Base-by-base conservation (phyloP, 1,284 basidiomycete genomes). In the Rhodotorula glutinis region DNA sequence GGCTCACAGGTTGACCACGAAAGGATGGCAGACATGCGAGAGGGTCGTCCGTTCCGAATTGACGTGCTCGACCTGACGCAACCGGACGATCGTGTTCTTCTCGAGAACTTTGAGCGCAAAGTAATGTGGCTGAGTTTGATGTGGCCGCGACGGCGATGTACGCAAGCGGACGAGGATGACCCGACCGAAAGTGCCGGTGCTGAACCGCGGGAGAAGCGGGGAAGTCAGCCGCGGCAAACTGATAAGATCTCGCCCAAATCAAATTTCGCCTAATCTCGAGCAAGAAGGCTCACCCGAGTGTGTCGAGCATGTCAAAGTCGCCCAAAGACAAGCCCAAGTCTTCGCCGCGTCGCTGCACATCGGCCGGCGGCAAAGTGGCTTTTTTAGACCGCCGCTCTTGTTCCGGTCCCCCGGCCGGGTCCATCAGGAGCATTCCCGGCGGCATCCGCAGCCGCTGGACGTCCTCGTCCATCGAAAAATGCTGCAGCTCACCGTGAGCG, bases 11-110 rank as follows among this genome's bases (percentile, higher is more conserved):
- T 85, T 84, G 68, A 85, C 83, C 57, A 85, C 79, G 77, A 85
- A 85, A 9, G 83, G 83, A 75, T 85, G 83, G 38, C 81, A 78
- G 11, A 84, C 80, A 25, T 80, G 77, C 23, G 81, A 81, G 53
- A 85, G 78, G 61, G 84, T 83, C 57, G 76, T 77, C 27, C 82
- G 78, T 70, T 85, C 83, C 40, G 80, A 82, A 72, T 83, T 83
- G 76, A 83, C 82, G 71, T 85, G 83, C 74, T 84, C 82, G 46
- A 85, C 81, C 73, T 85, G 83, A 69, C 83, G 82, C 43, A 84
- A 73, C 30, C 80, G 77, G 40, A 84, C 82, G 61, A 84, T 79
- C 67, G 83, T 82, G 9, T 77, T 76, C 75, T 85, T 84, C 47
- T 79, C 77, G 46, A 85, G 74, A 10, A 84, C 82, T 76, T 85